Conservation (phyloP, 139 green algal species). For the Chlamydomonas urium region DNA sequence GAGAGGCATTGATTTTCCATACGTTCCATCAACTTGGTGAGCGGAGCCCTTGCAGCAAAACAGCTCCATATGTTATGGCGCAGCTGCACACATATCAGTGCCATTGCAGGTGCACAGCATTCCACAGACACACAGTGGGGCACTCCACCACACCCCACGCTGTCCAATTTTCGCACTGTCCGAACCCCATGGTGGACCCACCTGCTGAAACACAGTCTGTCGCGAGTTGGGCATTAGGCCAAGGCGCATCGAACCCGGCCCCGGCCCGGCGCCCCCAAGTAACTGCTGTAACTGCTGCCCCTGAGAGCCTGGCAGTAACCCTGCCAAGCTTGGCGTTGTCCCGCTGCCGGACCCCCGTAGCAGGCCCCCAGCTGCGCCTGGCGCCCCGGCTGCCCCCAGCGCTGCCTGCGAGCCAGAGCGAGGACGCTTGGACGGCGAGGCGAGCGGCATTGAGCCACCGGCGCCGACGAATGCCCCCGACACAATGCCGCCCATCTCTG, state of each 20-base stretch:
- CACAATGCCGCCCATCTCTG: background rate
- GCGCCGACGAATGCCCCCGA: background rate
- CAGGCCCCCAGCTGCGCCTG: background rate
- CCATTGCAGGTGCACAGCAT: background rate
- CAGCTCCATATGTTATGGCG: background rate
- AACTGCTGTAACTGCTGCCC: too few species aligned
- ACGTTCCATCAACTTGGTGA: background rate
- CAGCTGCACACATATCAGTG: background rate
- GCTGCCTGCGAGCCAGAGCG: background rate
- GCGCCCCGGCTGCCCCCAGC: background rate
- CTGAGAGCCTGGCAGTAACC: too few species aligned
- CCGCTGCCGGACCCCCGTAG: background rate
- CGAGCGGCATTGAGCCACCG: background rate
- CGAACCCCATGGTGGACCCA: too few species aligned
- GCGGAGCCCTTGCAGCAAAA: background rate
- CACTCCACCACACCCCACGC: too few species aligned
- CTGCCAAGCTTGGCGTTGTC: background rate
- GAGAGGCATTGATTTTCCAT: background rate
- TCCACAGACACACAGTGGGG: background rate
- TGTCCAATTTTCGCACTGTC: too few species aligned
- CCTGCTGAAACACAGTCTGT: too few species aligned
- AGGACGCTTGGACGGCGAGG: background rate
- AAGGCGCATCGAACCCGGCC: too few species aligned
- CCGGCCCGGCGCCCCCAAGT: too few species aligned
- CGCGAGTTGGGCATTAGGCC: too few species aligned